Percentiles rank a stretch among this genome's conserved stretches.
Conservation (phyloP, 495 filamentous ascomycete species). For the Ascobolus immersus region DNA sequence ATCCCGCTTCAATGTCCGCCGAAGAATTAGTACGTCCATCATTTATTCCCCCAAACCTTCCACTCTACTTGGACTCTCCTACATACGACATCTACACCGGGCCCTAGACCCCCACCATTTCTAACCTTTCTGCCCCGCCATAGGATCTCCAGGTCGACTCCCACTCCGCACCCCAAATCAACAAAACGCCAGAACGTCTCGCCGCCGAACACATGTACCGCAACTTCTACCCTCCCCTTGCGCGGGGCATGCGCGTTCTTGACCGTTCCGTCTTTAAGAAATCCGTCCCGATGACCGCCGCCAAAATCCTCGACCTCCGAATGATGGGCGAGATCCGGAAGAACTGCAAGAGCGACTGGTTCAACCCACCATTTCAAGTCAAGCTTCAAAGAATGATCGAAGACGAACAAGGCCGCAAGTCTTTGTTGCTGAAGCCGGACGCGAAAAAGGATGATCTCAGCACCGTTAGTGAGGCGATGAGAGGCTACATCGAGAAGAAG, state of each 20-base stretch:
- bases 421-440: constrained; percentile 45
- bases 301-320: constrained; percentile 41
- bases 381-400: not conserved
- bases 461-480: too few species aligned
- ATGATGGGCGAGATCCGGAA: constrained; percentile 43
- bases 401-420: constrained; percentile 28
- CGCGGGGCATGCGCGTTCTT: constrained; percentile 50
- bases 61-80: too few species aligned
- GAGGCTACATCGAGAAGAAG: constrained; percentile 37
- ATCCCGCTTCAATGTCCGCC: too few species aligned
- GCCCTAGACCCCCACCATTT: too few species aligned
- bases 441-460: too few species aligned
- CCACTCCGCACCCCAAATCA: not conserved
- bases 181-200: constrained; percentile 1
- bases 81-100: too few species aligned
- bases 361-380: constrained; percentile 15
- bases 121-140: too few species aligned
- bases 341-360: constrained; percentile 32
- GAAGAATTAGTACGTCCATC: too few species aligned
- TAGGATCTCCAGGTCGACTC: too few species aligned
- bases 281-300: constrained; percentile 49
- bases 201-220: constrained; percentile 18
- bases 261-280: constrained; percentile 66
- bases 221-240: constrained; percentile 50
- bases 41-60: too few species aligned